Percentiles rank a stretch among this genome's conserved stretches.
Conservation (phyloP, 176 grass and related monocot species). For the Rhipidocladum racemiflorum region DNA sequence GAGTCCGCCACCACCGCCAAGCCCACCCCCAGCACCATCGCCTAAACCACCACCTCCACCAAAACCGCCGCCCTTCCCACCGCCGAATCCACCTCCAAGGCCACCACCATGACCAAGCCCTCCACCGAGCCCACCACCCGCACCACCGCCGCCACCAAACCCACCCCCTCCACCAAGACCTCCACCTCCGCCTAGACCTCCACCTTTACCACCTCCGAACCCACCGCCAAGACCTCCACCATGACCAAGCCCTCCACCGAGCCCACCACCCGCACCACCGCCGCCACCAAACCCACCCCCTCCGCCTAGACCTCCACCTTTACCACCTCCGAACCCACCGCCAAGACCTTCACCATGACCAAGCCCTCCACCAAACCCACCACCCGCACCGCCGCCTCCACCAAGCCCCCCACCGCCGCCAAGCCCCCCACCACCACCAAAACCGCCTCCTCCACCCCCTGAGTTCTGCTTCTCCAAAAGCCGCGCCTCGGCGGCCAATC, state of each 20-base stretch:
- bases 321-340: conserved; percentile 34
- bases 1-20: too few species aligned
- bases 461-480: conserved; percentile 62
- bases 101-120: too few species aligned
- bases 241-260: conserved; percentile 22
- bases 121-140: background rate
- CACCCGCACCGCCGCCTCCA: background rate
- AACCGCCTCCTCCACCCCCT: conserved; percentile 40
- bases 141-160: background rate
- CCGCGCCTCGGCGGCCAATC: conserved; percentile 32
- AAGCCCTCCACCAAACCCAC: conserved; percentile 31
- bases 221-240: conserved; percentile 37
- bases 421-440: conserved; percentile 42
- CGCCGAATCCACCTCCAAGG: too few species aligned
- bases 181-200: background rate
- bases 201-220: background rate
- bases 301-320: conserved; percentile 37
- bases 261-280: conserved; percentile 16
- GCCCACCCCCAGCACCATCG: background rate
- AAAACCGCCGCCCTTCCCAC: too few species aligned
- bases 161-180: conserved; percentile 12
- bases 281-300: conserved; percentile 26
- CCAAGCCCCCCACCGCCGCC: conserved; percentile 37
- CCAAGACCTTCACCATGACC: conserved; percentile 9
- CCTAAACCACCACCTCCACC: conserved; percentile 22